These are phyloP conservation scores for Starmerella stigmatis DNA, from an alignment of 805 yeast genomes.

Conservation along the genomic window DNA sequence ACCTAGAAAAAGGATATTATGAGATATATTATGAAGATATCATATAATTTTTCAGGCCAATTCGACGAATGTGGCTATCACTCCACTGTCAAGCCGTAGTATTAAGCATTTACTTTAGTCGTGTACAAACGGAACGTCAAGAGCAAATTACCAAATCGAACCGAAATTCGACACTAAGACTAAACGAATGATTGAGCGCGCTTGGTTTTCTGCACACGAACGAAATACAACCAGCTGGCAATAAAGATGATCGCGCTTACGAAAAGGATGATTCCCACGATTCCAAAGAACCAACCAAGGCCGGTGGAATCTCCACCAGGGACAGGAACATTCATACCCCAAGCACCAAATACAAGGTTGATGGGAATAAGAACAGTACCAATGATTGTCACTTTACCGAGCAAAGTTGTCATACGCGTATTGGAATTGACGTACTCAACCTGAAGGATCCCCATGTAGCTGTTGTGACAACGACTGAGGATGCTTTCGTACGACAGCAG, in stretches of 20 bases:
- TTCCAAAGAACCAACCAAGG: conserved; percentile 59
- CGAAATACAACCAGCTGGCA: conserved; percentile 29
- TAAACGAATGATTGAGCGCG: conserved; percentile 5
- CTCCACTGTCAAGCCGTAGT: too few species aligned
- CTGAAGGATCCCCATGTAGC: conserved; percentile 85
- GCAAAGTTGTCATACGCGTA: conserved; percentile 70
- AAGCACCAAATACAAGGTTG: conserved; percentile 79
- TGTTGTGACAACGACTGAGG: conserved; percentile 80
- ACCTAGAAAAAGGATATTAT: too few species aligned
- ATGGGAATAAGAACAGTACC: conserved; percentile 87
- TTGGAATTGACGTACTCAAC: conserved; percentile 82
- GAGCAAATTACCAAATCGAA: too few species aligned
- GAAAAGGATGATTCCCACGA: conserved; percentile 42
- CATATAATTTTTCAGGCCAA: too few species aligned
- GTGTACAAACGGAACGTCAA: too few species aligned
- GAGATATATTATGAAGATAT: too few species aligned
- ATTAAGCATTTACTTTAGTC: too few species aligned
- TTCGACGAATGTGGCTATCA: too few species aligned
- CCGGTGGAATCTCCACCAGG: conserved; percentile 51
- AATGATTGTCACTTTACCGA: conserved; percentile 76
- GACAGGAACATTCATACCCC: conserved; percentile 91
- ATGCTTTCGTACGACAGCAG: conserved; percentile 83
- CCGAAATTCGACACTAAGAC: too few species aligned
- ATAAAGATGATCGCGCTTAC: conserved; percentile 34
- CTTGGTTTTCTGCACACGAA: conserved; percentile 1